Percentiles rank a stretch among this genome's conserved stretches.
Conservation (phyloP, 2,329 filamentous ascomycete genomes). For the Fusarium buxicola region DNA sequence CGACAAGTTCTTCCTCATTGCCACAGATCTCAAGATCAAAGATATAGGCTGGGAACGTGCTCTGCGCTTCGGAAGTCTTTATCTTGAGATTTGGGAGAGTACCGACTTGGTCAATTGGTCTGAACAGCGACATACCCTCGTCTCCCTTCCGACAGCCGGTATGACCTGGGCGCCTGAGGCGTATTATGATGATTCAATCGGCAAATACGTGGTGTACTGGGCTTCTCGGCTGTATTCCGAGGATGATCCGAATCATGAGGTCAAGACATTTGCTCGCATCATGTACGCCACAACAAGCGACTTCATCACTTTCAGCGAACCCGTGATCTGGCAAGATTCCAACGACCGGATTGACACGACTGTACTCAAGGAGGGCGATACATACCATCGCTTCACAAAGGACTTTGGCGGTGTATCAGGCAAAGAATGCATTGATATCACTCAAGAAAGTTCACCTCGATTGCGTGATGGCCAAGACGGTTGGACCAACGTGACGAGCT, state of each 20-base stretch:
- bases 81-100: conserved; percentile 64
- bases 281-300: conserved; percentile 3
- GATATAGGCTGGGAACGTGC: not conserved
- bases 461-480: not conserved
- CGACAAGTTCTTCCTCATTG: conserved; percentile 14
- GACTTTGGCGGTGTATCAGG: conserved; percentile 2
- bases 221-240: conserved; percentile 55
- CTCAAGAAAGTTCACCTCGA: not conserved
- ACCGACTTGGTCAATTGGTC: conserved; percentile 62
- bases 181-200: conserved; percentile 57
- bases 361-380: not conserved
- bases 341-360: conserved; percentile 7
- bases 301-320: conserved; percentile 7
- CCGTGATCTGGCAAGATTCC: conserved; percentile 6
- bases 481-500: conserved; percentile 4
- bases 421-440: not conserved
- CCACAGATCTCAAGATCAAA: conserved; percentile 14
- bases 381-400: conserved; percentile 10
- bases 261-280: not conserved
- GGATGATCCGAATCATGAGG: conserved; percentile 6
- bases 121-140: conserved; percentile 59
- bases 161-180: conserved; percentile 66
- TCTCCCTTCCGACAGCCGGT: conserved; percentile 60
- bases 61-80: not conserved
- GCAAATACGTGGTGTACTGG: conserved; percentile 60